phyloP scores from a whole-genome alignment of 75 land plant genomes.

The Pinus taeda region DNA sequence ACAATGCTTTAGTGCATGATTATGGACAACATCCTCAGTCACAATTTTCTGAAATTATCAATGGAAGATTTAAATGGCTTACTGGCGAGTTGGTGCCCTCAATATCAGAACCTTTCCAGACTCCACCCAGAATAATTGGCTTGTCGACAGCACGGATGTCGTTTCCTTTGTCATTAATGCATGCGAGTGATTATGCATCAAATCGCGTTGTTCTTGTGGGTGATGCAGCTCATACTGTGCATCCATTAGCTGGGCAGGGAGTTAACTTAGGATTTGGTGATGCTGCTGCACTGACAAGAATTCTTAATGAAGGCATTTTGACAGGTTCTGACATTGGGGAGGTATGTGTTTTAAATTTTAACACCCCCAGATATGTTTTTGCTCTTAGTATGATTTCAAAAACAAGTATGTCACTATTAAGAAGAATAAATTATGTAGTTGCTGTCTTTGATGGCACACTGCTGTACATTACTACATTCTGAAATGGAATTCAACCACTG shows the following conservation, averaged over 20 bases:
- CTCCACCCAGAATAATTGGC: slow-evolving; percentile 65
- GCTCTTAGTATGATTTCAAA: not conserved
- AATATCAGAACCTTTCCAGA: slow-evolving; percentile 59
- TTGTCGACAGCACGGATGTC: slow-evolving; percentile 73
- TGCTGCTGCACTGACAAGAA: slow-evolving; percentile 64
- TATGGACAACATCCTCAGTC: slow-evolving; percentile 74
- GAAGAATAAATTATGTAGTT: not conserved
- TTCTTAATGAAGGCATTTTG: slow-evolving; percentile 63
- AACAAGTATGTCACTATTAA: not conserved
- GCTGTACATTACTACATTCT: not conserved
- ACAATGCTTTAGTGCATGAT: slow-evolving; percentile 71
- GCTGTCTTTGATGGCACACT: not conserved
- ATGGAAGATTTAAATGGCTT: slow-evolving; percentile 23
- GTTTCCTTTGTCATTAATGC: slow-evolving; percentile 79
- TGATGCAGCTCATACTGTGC: slow-evolving; percentile 98
- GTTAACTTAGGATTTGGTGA: slow-evolving; percentile 98
- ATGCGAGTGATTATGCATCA: slow-evolving; percentile 66
- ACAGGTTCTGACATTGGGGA: slow-evolving; percentile 80
- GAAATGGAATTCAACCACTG: not conserved
- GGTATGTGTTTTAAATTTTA: slow-evolving; percentile 32
- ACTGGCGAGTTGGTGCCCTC: slow-evolving; percentile 30
- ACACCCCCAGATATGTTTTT: not conserved
- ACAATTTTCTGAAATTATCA: slow-evolving; percentile 13
- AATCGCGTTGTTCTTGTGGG: slow-evolving; percentile 79
- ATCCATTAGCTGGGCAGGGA: slow-evolving; percentile 99